phyloP scores from a whole-genome alignment of 1,284 basidiomycete species.

The Ustilago nuda region DNA sequence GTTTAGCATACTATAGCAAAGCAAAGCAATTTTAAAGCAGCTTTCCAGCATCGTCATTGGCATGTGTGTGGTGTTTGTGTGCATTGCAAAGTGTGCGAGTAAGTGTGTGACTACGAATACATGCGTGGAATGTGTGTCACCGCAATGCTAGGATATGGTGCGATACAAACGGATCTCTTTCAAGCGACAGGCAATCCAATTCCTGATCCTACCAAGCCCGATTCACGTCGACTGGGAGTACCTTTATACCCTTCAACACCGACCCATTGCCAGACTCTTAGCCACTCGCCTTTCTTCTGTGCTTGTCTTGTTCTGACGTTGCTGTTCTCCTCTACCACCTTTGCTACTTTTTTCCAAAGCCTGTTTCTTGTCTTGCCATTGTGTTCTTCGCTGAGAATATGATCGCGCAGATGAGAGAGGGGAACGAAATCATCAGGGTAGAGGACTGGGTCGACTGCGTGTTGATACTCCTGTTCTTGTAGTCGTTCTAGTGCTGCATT shows the following conservation, averaged over 20 bases:
- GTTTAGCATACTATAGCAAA: not conserved
- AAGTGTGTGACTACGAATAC: slow-evolving; percentile 11
- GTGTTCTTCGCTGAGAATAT: slow-evolving; percentile 84
- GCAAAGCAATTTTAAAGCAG: not conserved
- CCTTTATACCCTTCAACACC: slow-evolving; percentile 53
- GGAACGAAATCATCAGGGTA: slow-evolving; percentile 84
- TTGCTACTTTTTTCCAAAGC: slow-evolving; percentile 88
- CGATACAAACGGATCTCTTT: not conserved
- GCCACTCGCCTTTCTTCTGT: slow-evolving; percentile 81
- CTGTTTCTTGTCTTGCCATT: slow-evolving; percentile 77
- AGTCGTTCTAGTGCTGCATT: slow-evolving; percentile 48
- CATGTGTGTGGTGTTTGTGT: not conserved
- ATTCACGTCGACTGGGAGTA: not conserved
- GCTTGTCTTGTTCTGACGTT: slow-evolving; percentile 90
- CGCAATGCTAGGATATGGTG: not conserved
- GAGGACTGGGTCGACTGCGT: slow-evolving; percentile 85
- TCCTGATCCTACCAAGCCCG: not conserved
- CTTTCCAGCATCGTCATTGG: slow-evolving; percentile 1
- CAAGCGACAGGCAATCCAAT: slow-evolving; percentile 17
- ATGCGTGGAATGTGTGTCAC: slow-evolving; percentile 3
- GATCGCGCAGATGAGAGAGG: slow-evolving; percentile 89
- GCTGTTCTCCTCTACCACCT: slow-evolving; percentile 89
- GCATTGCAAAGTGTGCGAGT: not conserved
- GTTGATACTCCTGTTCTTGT: slow-evolving; percentile 76
- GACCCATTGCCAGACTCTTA: slow-evolving; percentile 74